These are phyloP conservation scores for Yamadazyma diospyri DNA, from an alignment of 1,139 yeast species.

Conservation along the genomic window DNA sequence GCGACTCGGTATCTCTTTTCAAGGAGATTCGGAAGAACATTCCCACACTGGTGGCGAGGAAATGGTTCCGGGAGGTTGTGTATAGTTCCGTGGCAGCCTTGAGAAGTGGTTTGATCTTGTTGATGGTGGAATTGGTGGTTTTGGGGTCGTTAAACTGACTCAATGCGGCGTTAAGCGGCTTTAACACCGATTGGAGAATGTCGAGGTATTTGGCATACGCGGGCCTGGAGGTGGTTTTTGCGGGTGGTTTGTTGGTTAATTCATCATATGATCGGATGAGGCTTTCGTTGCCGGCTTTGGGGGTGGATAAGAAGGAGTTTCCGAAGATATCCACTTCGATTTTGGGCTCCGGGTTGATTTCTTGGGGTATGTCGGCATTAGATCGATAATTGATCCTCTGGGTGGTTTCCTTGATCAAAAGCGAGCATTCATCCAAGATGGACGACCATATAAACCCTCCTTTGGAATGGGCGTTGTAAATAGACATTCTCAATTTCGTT, in stretches of 20 bases:
- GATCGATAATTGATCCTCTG: slow-evolving; percentile 38
- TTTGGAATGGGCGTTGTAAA: slow-evolving; percentile 50
- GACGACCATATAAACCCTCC: slow-evolving; percentile 53
- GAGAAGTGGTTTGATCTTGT: slow-evolving; percentile 8
- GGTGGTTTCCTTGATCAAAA: slow-evolving; percentile 47
- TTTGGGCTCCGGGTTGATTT: slow-evolving; percentile 16
- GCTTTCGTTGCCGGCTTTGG: slow-evolving; percentile 5
- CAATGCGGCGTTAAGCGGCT: slow-evolving; percentile 8
- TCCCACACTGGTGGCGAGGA: slow-evolving; percentile 36
- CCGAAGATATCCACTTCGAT: slow-evolving; percentile 31
- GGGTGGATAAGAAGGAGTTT: slow-evolving; percentile 19
- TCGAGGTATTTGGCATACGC: slow-evolving; percentile 4
- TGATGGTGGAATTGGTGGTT: slow-evolving; percentile 5
- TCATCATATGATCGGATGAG: slow-evolving; percentile 13
- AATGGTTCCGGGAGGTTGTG: slow-evolving; percentile 15
- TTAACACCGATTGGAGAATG: slow-evolving; percentile 6
- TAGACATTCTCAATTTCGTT: slow-evolving; percentile 44
- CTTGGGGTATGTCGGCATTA: slow-evolving; percentile 30
- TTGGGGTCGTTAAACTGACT: slow-evolving; percentile 4
- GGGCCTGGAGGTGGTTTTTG: slow-evolving; percentile 3
- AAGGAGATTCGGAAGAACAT: slow-evolving; percentile 45
- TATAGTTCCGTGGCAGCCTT: slow-evolving; percentile 9
- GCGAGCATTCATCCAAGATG: slow-evolving; percentile 56
- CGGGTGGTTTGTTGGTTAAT: slow-evolving; percentile 6
- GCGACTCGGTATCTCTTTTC: slow-evolving; percentile 54